phyloP scores from a whole-genome alignment of 1,284 basidiomycete species.

The Boletus sp. region DNA sequence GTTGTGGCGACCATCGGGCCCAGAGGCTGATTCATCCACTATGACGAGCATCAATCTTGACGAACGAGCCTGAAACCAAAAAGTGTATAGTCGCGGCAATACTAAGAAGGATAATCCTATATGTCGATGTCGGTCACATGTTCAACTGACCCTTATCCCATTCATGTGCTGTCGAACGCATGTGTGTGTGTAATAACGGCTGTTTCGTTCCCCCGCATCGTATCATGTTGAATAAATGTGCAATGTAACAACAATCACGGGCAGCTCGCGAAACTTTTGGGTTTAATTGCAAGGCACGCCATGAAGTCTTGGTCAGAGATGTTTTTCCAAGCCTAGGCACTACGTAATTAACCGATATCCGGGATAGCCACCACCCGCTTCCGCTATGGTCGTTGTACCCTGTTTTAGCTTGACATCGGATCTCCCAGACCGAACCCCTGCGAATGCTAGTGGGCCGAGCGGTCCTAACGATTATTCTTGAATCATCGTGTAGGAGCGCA shows the following conservation, averaged over 20 bases:
- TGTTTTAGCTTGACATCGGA: slow-evolving; percentile 1
- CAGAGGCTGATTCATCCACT: neutral
- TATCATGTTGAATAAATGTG: neutral
- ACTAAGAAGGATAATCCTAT: no score
- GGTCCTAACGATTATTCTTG: neutral
- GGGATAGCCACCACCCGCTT: neutral
- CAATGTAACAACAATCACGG: no score
- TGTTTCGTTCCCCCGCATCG: neutral
- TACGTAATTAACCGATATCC: no score
- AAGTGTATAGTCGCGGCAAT: neutral
- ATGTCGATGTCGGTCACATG: neutral
- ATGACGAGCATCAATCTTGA: no score
- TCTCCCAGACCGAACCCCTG: neutral
- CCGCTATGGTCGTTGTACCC: neutral
- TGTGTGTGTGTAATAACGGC: neutral
- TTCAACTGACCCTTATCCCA: neutral
- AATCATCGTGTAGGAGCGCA: no score
- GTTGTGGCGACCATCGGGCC: neutral
- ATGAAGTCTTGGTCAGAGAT: neutral
- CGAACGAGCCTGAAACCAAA: no score
- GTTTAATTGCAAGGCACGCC: slow-evolving; percentile 7
- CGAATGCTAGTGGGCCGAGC: neutral
- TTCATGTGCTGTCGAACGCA: neutral
- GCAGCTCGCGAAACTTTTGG: slow-evolving; percentile 6
- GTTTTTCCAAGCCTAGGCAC: no score